Conservation (phyloP, 306 rosid species). For the Canavalia gladiata region DNA sequence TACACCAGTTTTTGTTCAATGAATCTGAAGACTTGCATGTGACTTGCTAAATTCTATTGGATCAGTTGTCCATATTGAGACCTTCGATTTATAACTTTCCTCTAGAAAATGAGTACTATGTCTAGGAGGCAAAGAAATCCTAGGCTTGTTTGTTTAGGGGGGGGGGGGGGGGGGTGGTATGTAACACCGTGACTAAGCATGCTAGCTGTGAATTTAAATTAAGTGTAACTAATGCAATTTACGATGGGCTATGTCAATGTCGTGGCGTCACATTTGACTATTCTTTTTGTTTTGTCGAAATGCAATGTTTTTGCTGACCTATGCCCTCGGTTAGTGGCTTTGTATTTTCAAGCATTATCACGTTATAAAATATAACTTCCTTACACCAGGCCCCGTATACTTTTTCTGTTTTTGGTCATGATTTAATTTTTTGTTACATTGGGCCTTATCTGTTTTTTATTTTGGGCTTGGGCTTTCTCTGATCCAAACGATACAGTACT, state of each 20-base stretch:
- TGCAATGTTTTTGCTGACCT: slow-evolving; percentile 30
- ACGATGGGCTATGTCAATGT: slow-evolving; percentile 11
- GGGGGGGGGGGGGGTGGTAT: background rate
- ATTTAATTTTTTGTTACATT: no score
- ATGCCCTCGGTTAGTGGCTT: slow-evolving; percentile 26
- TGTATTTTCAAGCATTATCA: slow-evolving; percentile 7
- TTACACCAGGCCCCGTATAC: background rate
- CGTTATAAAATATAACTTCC: background rate
- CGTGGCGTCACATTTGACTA: slow-evolving; percentile 36
- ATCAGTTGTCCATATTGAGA: slow-evolving; percentile 22
- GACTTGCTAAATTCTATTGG: slow-evolving; percentile 37
- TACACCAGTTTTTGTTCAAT: slow-evolving; percentile 31
- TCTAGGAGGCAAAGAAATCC: slow-evolving; percentile 8
- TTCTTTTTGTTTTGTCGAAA: slow-evolving; percentile 23
- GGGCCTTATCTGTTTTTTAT: background rate
- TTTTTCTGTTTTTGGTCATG: no score
- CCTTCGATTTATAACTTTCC: background rate
- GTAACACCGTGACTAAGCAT: slow-evolving; percentile 24
- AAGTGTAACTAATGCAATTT: slow-evolving; percentile 8
- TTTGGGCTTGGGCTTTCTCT: background rate
- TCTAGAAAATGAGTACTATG: background rate
- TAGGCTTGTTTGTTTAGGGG: slow-evolving; percentile 3
- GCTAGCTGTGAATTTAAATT: slow-evolving; percentile 20
- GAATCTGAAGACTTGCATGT: slow-evolving; percentile 47
- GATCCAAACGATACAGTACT: background rate